Base-by-base conservation (phyloP, 352 stramenopile genomes). In the Phytophthora gonapodyides region DNA sequence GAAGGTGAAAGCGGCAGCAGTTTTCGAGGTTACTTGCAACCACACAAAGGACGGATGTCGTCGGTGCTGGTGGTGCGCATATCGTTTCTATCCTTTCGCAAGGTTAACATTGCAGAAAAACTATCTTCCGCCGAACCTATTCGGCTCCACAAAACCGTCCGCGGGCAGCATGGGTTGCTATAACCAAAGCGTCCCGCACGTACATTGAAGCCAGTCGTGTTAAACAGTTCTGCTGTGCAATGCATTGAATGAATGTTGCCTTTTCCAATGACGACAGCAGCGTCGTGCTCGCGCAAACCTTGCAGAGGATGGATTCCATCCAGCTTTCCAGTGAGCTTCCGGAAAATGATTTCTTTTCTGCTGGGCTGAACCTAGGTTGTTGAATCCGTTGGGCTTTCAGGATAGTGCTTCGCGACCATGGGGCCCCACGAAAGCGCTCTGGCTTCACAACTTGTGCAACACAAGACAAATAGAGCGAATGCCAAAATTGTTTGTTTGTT, bases 81-180 rank as follows among this genome's bases (percentile, higher is more conserved):
- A 36, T 50, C 17, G 19, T 33, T 33, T 50, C 13, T 37, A 15
- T 21, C 2, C 15, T 31, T 31, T 31, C 5, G 0, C 27, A 31
- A 8, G 6, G 43, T 36, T 15, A 50, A 50, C 43, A 50, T 36
- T 16, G 42, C 54, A 61, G 54, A 61, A 61, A 61, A 54, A 62
- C 24, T 62, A 49, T 64, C 46, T 44, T 46, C n/a, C 33, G 46
- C 45, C 56, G 56, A 57, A 64, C 56, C 44, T 57, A 57, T 63
- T 63, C 15, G 37, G 21, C 37, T 46, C 7, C 17, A 57, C 8
- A 40, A 46, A 64, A 64, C 46, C 56, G 56, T 57, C 46, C 35
- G 21, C 37, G 37, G 34, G 21, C 24, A 24, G 21, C 21, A 30
- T 46, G 35, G 24, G 35, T 46, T 34, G 9, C 41, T 34, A 42